Base-by-base conservation (phyloP, 2,329 filamentous ascomycete species). In the Colletotrichum shisoi region DNA sequence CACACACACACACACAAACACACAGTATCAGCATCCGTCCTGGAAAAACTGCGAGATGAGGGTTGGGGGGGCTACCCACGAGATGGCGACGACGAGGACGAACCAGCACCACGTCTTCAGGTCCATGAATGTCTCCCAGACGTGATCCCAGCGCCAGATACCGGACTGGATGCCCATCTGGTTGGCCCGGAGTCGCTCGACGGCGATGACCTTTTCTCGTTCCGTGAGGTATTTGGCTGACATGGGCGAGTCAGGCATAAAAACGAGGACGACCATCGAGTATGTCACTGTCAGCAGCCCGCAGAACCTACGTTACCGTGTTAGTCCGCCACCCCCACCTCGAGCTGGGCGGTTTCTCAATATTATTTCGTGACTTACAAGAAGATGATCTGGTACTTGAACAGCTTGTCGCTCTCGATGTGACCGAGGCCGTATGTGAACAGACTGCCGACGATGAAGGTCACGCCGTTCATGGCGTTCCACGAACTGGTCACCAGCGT, bases 171-270 rank as follows among this genome's bases (percentile, higher is more conserved):
- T 74, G 2, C 78, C 78, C 72, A 75, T 77, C 59, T 83, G 81
- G 57, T 85, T 84, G 61, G 80, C 81, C 15, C 82, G 76, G 37
- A 85, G 73, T 57, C 85, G 78, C 70, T 88, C 85, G n/a, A 88
- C 82, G 0, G 85, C 85, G 19, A 87, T 74, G 3, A 86, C 72
- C 68, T 84, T 87, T 57, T 89, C 86, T 24, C 84, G 77, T 11
- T 83, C 79, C 0, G 76, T 79, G 8, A 89, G 77, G 63, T 87
- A 88, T 24, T 82, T 83, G 1, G 85, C 81, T 45, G 84, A 80
- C 75, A 87, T 83, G 0, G 87, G 87, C 0, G 85, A 87, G 71
- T 90, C 87, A 0, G 88, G 88, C 80, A 90, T 86, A 53, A 83
- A 81, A 27, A 82, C 42, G 39, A 86, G 80, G 5, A 90, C 82